These are phyloP conservation scores for Mycena kentingensis DNA, from an alignment of 768 basidiomycete species.

Conservation along the genomic window DNA sequence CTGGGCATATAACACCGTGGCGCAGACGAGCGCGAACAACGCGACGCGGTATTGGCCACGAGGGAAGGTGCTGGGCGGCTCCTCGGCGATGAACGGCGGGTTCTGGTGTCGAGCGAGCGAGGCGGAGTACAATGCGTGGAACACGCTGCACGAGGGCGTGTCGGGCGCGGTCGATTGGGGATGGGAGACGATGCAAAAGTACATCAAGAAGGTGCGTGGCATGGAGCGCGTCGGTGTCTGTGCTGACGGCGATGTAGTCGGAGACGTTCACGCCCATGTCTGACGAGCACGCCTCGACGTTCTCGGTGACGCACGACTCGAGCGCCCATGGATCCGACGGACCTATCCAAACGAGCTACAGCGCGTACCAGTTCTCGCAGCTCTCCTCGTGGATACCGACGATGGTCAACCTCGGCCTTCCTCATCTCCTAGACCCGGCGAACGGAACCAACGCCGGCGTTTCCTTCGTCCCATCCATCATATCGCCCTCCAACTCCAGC, in stretches of 20 bases:
- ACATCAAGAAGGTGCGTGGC: slow-evolving; percentile 34
- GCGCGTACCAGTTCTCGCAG: slow-evolving; percentile 18
- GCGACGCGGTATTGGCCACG: slow-evolving; percentile 11
- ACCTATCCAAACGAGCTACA: slow-evolving; percentile 22
- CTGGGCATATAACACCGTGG: slow-evolving; percentile 17
- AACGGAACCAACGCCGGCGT: slow-evolving; percentile 20
- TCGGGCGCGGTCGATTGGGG: slow-evolving; percentile 30
- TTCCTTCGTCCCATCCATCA: slow-evolving; percentile 20
- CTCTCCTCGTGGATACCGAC: slow-evolving; percentile 21
- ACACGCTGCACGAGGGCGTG: slow-evolving; percentile 22
- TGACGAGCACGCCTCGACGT: slow-evolving; percentile 11
- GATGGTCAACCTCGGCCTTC: slow-evolving; percentile 20
- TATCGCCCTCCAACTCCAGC: slow-evolving; percentile 19
- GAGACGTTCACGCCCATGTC: slow-evolving; percentile 22
- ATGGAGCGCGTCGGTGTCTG: no score
- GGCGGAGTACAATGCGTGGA: slow-evolving; percentile 31
- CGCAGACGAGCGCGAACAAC: slow-evolving; percentile 14
- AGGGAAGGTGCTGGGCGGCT: slow-evolving; percentile 29
- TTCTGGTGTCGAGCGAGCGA: slow-evolving; percentile 29
- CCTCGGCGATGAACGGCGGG: slow-evolving; percentile 31
- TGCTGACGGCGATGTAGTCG: slow-evolving; percentile 4
- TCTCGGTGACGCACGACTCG: slow-evolving; percentile 15
- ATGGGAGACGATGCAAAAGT: slow-evolving; percentile 32
- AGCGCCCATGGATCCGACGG: slow-evolving; percentile 18
- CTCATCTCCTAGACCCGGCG: slow-evolving; percentile 16